A percentile compares a stretch with the other conserved stretches of the same genome.
These are phyloP conservation scores for Camelina laxa DNA, from an alignment of 345 rosid genomes.

Conservation along the genomic window DNA sequence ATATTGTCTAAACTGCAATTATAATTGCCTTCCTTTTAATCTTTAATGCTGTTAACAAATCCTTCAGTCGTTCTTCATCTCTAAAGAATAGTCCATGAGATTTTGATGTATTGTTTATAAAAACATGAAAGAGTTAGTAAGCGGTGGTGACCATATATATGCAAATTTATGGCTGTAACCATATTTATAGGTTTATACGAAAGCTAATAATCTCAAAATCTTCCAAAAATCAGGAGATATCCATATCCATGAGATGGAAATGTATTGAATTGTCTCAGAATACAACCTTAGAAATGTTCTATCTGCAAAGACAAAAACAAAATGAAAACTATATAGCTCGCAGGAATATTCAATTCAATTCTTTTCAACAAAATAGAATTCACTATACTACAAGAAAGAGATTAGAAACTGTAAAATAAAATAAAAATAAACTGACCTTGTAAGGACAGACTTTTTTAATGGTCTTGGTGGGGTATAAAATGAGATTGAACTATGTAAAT, in stretches of 20 bases:
- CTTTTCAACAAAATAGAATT: slow-evolving; percentile 17
- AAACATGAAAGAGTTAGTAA: not conserved
- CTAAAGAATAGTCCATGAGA: not conserved
- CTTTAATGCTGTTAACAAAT: not conserved
- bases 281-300: slow-evolving; percentile 32
- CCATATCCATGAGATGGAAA: slow-evolving; percentile 28
- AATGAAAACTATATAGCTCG: not conserved
- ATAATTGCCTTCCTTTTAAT: not conserved
- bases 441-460: slow-evolving; percentile 13
- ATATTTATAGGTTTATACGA: not conserved
- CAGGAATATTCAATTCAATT: slow-evolving; percentile 15
- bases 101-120: not conserved
- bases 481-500: slow-evolving; percentile 65
- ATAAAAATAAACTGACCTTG: slow-evolving; percentile 35
- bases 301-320: slow-evolving; percentile 16
- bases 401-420: slow-evolving; percentile 27
- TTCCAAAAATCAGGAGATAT: slow-evolving; percentile 16
- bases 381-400: slow-evolving; percentile 22
- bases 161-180: slow-evolving; percentile 14
- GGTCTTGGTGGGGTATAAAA: slow-evolving; percentile 17
- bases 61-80: not conserved
- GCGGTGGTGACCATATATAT: not conserved
- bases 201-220: slow-evolving; percentile 27
- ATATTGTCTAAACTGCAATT: not conserved
- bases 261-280: slow-evolving; percentile 23